Percentiles rank a stretch among this genome's conserved stretches.
These are phyloP conservation scores for Phytophthora hibernalis DNA, from an alignment of 352 stramenopile species.

Conservation along the genomic window DNA sequence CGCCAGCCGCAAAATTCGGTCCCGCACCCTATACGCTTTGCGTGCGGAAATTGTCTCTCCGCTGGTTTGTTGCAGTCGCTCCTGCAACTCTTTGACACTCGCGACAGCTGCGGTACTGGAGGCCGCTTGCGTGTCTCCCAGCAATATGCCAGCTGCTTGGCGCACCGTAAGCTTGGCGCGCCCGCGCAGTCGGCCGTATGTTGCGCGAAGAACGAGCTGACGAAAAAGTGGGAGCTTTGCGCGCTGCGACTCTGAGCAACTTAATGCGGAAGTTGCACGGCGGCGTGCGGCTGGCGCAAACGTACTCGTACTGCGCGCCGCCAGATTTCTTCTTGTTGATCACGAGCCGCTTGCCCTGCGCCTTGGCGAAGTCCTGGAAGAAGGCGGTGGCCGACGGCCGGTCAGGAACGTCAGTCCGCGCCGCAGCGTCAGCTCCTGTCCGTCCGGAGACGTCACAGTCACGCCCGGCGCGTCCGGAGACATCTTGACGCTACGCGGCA, in stretches of 20 bases:
- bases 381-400: conserved; percentile 39
- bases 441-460: conserved; percentile 30
- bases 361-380: conserved; percentile 52
- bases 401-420: conserved; percentile 38
- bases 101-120: conserved; percentile 22
- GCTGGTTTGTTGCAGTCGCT: conserved; percentile 28
- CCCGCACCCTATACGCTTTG: conserved; percentile 45
- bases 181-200: conserved; percentile 33
- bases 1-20: conserved; percentile 36
- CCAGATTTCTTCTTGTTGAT: conserved; percentile 52
- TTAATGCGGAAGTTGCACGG: conserved; percentile 44
- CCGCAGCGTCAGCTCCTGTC: conserved; percentile 35
- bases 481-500: conserved; percentile 45
- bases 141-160: conserved; percentile 35
- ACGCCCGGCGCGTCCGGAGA: conserved; percentile 39
- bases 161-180: conserved; percentile 42
- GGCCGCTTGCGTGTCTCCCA: conserved; percentile 13
- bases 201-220: conserved; percentile 38
- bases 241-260: conserved; percentile 46
- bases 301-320: conserved; percentile 48
- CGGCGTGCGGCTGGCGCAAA: conserved; percentile 34
- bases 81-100: conserved; percentile 43
- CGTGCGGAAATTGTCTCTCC: conserved; percentile 41
- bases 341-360: conserved; percentile 45
- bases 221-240: conserved; percentile 47